A percentile compares a stretch with the other conserved stretches of the same genome.
phyloP scores from a whole-genome alignment of 352 stramenopile genomes.

The Phytophthora pinifolia region DNA sequence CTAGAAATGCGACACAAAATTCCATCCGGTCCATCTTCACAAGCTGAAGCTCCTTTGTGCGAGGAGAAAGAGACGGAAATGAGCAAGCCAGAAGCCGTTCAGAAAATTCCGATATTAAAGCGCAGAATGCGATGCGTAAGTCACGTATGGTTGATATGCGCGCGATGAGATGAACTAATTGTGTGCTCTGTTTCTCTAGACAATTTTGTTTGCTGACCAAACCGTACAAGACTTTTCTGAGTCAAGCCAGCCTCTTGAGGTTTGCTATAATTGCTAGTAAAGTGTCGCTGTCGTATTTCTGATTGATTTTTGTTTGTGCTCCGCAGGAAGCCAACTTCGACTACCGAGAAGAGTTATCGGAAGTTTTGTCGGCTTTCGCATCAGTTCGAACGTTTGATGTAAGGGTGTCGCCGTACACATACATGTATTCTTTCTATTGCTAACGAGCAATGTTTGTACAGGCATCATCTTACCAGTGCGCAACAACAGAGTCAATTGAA shows the following conservation, averaged over 20 bases:
- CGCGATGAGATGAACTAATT: neutral
- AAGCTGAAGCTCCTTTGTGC: neutral
- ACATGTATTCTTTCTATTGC: neutral
- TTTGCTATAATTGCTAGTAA: neutral
- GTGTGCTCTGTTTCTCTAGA: conserved; percentile 13
- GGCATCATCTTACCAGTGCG: conserved; percentile 38
- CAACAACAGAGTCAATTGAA: conserved; percentile 33
- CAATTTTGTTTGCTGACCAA: conserved; percentile 32
- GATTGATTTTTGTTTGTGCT: conserved; percentile 4
- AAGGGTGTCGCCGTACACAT: neutral
- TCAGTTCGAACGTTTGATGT: conserved; percentile 48
- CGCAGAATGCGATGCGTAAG: conserved; percentile 30
- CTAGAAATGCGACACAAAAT: conserved; percentile 29
- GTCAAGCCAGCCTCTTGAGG: conserved; percentile 29
- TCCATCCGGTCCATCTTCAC: conserved; percentile 6
- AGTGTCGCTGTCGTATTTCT: neutral
- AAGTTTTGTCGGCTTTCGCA: conserved; percentile 42
- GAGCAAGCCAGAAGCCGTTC: conserved; percentile 16
- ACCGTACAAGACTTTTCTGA: conserved; percentile 27
- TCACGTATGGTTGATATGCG: neutral
- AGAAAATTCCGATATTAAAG: conserved; percentile 8
- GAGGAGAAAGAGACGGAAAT: conserved; percentile 9
- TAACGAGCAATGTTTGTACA: conserved; percentile 9
- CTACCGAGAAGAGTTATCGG: conserved; percentile 54
- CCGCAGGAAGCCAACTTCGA: conserved; percentile 31